Evolutionary conservation across 2,329 filamentous ascomycete species (phyloP).

Genomic region (Botryotinia calthae): DNA sequence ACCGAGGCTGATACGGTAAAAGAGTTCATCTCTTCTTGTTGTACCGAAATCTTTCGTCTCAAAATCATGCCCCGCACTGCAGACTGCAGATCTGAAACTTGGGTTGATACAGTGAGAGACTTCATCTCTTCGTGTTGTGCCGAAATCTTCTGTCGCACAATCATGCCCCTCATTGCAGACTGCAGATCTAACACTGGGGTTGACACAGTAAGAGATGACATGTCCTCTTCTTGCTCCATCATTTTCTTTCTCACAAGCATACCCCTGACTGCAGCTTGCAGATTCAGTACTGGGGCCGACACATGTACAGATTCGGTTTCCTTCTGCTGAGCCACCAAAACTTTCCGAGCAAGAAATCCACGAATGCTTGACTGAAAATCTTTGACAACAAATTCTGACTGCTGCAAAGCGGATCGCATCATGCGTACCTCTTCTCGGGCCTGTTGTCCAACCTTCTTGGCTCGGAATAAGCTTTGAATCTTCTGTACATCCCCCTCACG

Average conservation of each 20-base stretch:
- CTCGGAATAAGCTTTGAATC: slow-evolving; percentile 78
- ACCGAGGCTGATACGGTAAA: slow-evolving; percentile 51
- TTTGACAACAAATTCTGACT: slow-evolving; percentile 61
- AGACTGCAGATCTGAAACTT: slow-evolving; percentile 50
- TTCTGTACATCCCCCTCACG: slow-evolving; percentile 70
- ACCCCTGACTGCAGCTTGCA: slow-evolving; percentile 39
- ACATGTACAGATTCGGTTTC: slow-evolving; percentile 52
- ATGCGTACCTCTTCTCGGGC: slow-evolving; percentile 55
- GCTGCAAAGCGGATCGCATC: slow-evolving; percentile 57
- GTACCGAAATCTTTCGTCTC: slow-evolving; percentile 40
- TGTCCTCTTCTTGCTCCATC: slow-evolving; percentile 1
- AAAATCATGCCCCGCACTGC: slow-evolving; percentile 43
- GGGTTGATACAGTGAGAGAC: slow-evolving; percentile 44
- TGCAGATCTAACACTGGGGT: slow-evolving; percentile 53
- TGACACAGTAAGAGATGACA: slow-evolving; percentile 41
- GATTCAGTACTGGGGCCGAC: slow-evolving; percentile 47
- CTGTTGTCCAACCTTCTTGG: slow-evolving; percentile 51
- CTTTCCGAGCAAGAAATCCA: slow-evolving; percentile 63
- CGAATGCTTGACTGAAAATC: slow-evolving; percentile 65
- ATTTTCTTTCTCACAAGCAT: slow-evolving; percentile 48
- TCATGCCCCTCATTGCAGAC: slow-evolving; percentile 28
- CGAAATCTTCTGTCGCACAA: slow-evolving; percentile 49
- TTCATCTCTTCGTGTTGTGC: neutral
- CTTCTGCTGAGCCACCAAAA: slow-evolving; percentile 53
- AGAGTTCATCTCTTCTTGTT: neutral